Percentiles rank a stretch among this genome's conserved stretches.
These are phyloP conservation scores for Alternaria viburni DNA, from an alignment of 2,329 filamentous ascomycete genomes.

Conservation along the genomic window DNA sequence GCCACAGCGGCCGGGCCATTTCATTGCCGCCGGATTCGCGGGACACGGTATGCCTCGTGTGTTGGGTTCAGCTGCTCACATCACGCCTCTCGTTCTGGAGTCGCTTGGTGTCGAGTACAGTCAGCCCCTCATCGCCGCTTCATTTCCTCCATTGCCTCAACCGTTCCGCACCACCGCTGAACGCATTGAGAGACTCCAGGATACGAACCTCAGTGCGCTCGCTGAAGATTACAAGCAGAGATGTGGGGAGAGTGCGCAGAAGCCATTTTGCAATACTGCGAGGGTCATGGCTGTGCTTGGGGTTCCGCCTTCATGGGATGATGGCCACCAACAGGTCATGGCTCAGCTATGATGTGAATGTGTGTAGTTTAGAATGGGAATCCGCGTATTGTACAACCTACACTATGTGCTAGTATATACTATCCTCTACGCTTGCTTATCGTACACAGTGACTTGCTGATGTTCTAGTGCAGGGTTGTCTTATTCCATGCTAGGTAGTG, in stretches of 20 bases:
- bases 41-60: conserved; percentile 18
- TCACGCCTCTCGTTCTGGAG: conserved; percentile 13
- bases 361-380: neutral
- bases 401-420: neutral
- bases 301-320: neutral
- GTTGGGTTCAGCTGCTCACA: conserved; percentile 9
- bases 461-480: neutral
- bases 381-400: neutral
- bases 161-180: conserved; percentile 11
- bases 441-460: neutral
- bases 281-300: neutral
- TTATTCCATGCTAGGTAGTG: no score
- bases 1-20: conserved; percentile 5
- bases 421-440: neutral
- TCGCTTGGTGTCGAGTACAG: conserved; percentile 6
- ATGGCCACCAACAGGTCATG: neutral
- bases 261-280: conserved; percentile 12
- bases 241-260: conserved; percentile 9
- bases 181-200: conserved; percentile 10
- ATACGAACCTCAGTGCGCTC: neutral
- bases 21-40: conserved; percentile 13
- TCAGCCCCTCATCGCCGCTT: conserved; percentile 3
- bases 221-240: neutral
- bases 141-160: conserved; percentile 10
- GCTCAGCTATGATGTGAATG: neutral